phyloP scores from a whole-genome alignment of 1,284 basidiomycete species.

The Irpex rosettiformis region DNA sequence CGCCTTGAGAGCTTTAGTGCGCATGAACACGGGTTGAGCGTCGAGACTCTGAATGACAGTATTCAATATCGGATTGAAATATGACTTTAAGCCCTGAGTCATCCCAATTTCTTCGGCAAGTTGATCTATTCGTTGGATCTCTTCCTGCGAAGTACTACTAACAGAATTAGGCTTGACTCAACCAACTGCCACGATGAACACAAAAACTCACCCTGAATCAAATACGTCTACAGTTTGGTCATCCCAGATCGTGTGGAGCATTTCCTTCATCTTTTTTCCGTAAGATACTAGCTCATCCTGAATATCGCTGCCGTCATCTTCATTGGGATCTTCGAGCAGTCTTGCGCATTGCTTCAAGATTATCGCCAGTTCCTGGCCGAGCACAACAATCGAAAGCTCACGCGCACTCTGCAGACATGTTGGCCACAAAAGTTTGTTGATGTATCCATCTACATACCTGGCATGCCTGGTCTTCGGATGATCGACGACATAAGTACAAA shows the following conservation, averaged over 20 bases:
- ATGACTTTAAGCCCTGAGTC: slow-evolving; percentile 68
- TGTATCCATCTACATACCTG: slow-evolving; percentile 44
- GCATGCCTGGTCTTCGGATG: slow-evolving; percentile 75
- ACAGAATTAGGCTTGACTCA: background rate
- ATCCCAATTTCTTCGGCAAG: slow-evolving; percentile 75
- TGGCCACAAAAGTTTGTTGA: background rate
- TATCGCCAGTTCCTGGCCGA: slow-evolving; percentile 71
- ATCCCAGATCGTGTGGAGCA: slow-evolving; percentile 67
- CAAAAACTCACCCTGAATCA: slow-evolving; percentile 55
- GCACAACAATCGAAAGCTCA: slow-evolving; percentile 67
- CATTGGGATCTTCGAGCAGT: slow-evolving; percentile 35
- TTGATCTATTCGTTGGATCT: slow-evolving; percentile 59
- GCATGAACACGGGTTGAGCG: slow-evolving; percentile 79
- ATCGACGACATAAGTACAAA: slow-evolving; percentile 60
- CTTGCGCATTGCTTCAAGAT: slow-evolving; percentile 54
- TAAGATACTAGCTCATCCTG: slow-evolving; percentile 40
- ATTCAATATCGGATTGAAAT: slow-evolving; percentile 78
- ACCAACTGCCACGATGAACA: slow-evolving; percentile 3
- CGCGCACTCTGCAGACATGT: slow-evolving; percentile 58
- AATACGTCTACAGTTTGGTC: slow-evolving; percentile 67
- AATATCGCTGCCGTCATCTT: slow-evolving; percentile 23
- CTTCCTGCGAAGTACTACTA: slow-evolving; percentile 57
- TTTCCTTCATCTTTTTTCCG: slow-evolving; percentile 51
- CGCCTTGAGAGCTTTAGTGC: slow-evolving; percentile 87
- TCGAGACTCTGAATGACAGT: slow-evolving; percentile 77